phyloP scores from a whole-genome alignment of 345 rosid species.

The Eucalyptus grandis region DNA sequence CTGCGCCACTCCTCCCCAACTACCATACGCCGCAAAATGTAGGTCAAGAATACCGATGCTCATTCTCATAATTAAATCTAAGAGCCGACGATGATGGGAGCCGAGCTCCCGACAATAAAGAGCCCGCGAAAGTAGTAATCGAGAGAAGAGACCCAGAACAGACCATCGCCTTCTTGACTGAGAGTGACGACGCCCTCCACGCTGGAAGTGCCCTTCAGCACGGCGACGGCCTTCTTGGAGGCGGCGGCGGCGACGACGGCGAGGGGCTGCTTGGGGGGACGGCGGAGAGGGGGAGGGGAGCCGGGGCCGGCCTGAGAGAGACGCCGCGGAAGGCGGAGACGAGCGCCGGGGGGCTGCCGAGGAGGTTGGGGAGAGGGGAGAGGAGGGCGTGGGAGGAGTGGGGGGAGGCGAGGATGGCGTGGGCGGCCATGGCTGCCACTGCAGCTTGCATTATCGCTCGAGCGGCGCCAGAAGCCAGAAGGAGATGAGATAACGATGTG shows the following conservation, averaged over 20 bases:
- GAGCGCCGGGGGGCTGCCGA: neutral
- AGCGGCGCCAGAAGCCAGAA: neutral
- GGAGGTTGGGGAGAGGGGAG: conserved; percentile 1
- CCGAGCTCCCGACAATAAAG: neutral
- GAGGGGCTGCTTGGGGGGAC: conserved; percentile 28
- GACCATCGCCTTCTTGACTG: conserved; percentile 70
- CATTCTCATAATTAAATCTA: neutral
- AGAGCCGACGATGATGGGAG: neutral
- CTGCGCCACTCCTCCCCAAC: neutral
- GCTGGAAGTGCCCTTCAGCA: conserved; percentile 65
- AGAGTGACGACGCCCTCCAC: conserved; percentile 87
- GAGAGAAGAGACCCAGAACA: neutral
- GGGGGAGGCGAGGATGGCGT: conserved; percentile 6
- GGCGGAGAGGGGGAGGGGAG: conserved; percentile 19
- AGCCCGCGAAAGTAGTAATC: neutral
- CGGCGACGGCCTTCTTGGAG: conserved; percentile 81
- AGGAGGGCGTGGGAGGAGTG: neutral
- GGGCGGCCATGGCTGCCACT: conserved; percentile 52
- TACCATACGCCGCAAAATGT: neutral
- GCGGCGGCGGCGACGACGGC: conserved; percentile 55
- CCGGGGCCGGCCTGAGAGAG: conserved; percentile 37
- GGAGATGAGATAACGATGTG: neutral
- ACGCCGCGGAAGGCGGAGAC: conserved; percentile 42
- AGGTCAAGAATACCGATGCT: neutral
- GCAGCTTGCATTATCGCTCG: conserved; percentile 11